Base-by-base conservation (phyloP, 1,139 yeast species). In the Candida mesenterica region DNA sequence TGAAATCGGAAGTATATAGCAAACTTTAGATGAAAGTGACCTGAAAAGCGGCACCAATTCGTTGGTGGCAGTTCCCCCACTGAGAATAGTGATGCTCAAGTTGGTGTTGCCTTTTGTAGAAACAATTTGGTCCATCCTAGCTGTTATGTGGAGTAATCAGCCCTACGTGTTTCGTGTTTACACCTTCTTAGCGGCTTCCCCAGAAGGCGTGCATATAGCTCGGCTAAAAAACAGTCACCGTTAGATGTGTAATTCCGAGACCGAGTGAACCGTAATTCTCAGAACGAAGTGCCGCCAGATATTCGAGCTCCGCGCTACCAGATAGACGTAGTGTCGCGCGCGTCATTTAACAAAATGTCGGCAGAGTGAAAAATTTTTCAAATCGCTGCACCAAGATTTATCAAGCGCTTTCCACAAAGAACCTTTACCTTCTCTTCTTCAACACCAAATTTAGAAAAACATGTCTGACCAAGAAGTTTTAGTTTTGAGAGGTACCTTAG, bases 401-500 rank as follows among this genome's bases (percentile, higher is more conserved):
- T 19, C 14, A 9, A 23, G 15, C 10, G 13, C 10, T 29, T 29
- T 13, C 19, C 28, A 18, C 17, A 19, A 9, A 19, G 22, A 6
- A 9, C 6, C 24, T 19, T 32, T 37, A 12, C 30, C 20, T 27
- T 27, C 15, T 15, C 30, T 27, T 15, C 20, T 30, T n/a, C 30
- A 25, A 16, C 14, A n/a, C 24, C 32, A 30, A 12, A 27, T 29
- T 29, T 8, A n/a, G 17, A 10, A 8, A 24, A 65, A 49, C 57
- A 79, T 79, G 84, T 73, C 81, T 65, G 72, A 79, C 65, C 77
- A 74, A 73, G 97, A 90, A 86, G 95, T 90, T 82, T 83, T 92
- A 79, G 96, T 90, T 72, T 87, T 92, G 73, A 90, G 97, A 83
- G 97, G 97, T 72, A 87, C 97, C 82, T 86, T 92, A 71, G 96